A percentile compares a stretch with the other conserved stretches of the same genome.
These are phyloP conservation scores for Pyricularia grisea DNA, from an alignment of 2,329 filamentous ascomycete genomes.

Conservation along the genomic window DNA sequence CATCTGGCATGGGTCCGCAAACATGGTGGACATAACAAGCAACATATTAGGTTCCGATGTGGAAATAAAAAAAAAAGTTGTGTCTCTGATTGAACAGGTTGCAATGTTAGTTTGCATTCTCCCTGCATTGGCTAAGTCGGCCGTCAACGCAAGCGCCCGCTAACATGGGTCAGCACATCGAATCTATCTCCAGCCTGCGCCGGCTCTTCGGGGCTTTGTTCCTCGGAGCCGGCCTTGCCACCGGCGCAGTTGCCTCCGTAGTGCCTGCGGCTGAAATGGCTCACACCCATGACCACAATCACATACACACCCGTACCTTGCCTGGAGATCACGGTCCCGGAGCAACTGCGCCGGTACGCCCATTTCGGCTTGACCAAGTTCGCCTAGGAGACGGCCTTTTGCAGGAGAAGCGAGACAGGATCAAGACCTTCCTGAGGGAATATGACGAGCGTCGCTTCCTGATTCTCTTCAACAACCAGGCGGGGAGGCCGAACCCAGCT, in stretches of 20 bases:
- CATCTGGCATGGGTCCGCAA: not conserved
- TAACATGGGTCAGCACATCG: not conserved
- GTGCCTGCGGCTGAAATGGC: not conserved
- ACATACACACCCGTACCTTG: constrained; percentile 1
- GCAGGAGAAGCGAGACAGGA: constrained; percentile 22
- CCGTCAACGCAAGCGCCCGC: not conserved
- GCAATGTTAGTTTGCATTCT: not conserved
- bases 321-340: constrained; percentile 17
- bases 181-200: not conserved
- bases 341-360: constrained; percentile 20
- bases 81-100: not conserved
- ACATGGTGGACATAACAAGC: not conserved
- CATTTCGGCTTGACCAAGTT: constrained; percentile 22
- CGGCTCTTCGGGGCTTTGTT: not conserved
- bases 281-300: not conserved
- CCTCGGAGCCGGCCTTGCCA: not conserved
- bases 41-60: not conserved
- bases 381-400: constrained; percentile 18
- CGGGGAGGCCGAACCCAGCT: constrained; percentile 17
- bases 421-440: constrained; percentile 18
- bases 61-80: not conserved
- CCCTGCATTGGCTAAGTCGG: not conserved
- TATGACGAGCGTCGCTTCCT: constrained; percentile 21
- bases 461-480: constrained; percentile 22
- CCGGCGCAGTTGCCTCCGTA: not conserved